Base-by-base conservation (phyloP, 345 rosid species). In the Lumnitzera littorea region DNA sequence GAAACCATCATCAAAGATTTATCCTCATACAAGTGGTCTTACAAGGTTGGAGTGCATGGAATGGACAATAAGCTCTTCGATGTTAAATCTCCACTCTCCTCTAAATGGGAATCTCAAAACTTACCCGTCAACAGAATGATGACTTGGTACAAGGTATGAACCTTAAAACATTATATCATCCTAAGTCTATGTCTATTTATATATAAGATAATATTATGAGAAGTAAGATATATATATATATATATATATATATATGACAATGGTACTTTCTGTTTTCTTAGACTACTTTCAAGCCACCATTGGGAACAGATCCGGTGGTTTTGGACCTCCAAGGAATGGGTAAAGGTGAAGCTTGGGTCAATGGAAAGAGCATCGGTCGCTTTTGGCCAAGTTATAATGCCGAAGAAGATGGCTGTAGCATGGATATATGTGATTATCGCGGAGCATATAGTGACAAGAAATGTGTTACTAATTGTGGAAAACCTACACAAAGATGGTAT, bases 271-370 rank as follows among this genome's bases (percentile, higher is more conserved):
- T 12, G 27, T 59, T 16, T 54, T 24, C 49, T 15, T 20, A 81
- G 86, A 56, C 80, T 13, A 67, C 60, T 1, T 76, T 79, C 70
- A 58, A 64, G 15, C 58, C 75, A n/a, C 84, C 87, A 1, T 0
- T 64, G 3, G 87, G 82, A 9, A 51, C 47, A 8, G 75, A 77
- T 11, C 77, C 77, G 0, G 78, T 79, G 2, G 82, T 62, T 20
- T 63, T 79, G 57, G 84, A 79, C 52, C 53, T 79, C 48, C 60
- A 25, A 16, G 84, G 87, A 15, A 41, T 79, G 72, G 84, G 82
- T 12, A 82, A 82, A 50, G 84, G 87, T 6, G 48, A 52, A 24
- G 87, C 84, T 4, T 79, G 84, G 84, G 56, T 82, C n/a, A 82
- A 82, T 23, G 84, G 84, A 12, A 41, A 49, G 15, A 79, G 67